phyloP scores from a whole-genome alignment of 2,329 filamentous ascomycete species.

The Diaporthe sp. region DNA sequence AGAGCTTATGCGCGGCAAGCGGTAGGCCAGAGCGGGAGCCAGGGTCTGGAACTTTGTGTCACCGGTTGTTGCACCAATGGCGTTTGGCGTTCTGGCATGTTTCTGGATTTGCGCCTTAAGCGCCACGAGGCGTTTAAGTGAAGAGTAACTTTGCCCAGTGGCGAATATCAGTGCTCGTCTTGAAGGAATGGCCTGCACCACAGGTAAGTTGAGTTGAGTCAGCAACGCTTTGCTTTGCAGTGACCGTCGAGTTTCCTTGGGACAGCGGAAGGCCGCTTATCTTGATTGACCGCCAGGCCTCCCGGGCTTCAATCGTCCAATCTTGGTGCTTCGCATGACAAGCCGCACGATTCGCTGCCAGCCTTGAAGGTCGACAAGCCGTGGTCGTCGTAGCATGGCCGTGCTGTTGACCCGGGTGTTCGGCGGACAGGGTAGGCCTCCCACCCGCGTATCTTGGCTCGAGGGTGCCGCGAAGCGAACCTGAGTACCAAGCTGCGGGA shows the following conservation, averaged over 20 bases:
- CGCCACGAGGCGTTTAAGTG: conserved; percentile 31
- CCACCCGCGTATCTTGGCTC: conserved; percentile 4
- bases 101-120: conserved; percentile 39
- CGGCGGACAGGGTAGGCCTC: background rate
- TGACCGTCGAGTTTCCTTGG: no score
- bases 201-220: background rate
- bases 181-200: background rate
- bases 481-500: conserved; percentile 16
- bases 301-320: background rate
- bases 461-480: background rate
- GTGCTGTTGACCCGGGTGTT: background rate
- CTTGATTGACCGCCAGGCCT: conserved; percentile 6
- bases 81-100: conserved; percentile 32
- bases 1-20: conserved; percentile 31
- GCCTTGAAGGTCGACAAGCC: background rate
- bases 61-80: conserved; percentile 22
- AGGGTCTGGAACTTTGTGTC: conserved; percentile 35
- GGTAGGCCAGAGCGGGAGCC: conserved; percentile 35
- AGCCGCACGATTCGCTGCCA: background rate
- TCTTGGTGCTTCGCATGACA: background rate
- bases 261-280: background rate
- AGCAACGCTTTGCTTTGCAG: background rate
- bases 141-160: background rate
- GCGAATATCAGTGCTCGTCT: conserved; percentile 4
- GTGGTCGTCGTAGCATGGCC: background rate